Base-by-base conservation (phyloP, 2,329 filamentous ascomycete species). In the Fonsecaea nubica region DNA sequence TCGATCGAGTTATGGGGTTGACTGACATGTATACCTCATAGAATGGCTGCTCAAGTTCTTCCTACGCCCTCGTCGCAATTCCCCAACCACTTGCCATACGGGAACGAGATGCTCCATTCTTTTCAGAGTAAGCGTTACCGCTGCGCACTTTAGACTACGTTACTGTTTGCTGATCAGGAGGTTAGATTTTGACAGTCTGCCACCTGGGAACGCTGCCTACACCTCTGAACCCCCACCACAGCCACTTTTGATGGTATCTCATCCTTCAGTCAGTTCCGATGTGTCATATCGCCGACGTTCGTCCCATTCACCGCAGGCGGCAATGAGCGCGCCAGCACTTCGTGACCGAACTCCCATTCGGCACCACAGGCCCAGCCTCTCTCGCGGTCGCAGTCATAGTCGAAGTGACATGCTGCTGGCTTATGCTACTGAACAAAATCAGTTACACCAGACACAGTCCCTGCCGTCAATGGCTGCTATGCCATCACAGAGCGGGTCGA, bases 291-390 rank as follows among this genome's bases (percentile, higher is more conserved):
- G 61, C 21, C 53, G 65, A 25, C 68, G 59, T 33, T 64, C 68
- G 12, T 68, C 68, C 25, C 59, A 64, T 38, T 70, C 68, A 13
- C 68, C 68, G 25, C 68, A 64, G 55, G 57, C 63, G 35, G 54
- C 30, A 12, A 21, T 64, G 50, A 58, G 58, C 21, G 57, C 60
- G 21, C 50, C 58, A 2, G 32, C 59, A 35, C 36, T 58, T 38
- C 66, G 68, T 56, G 68, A 72, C 45, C 63, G 71, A 25, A 73
- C 72, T 7, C 72, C 72, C 10, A 72, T 73, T 50, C 67, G 67
- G 61, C 72, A 72, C 59, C 58, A 68, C 33, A 53, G 67, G 45
- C 58, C 65, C 9, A 63, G 55, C 32, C 48, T 59, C 2, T 64
- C 68, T 18, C 64, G 69, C 38, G 52, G 58, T 53, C 71, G 65